Conservation (phyloP, 371 early-diverging fungal species). For the Blakeslea trispora region DNA sequence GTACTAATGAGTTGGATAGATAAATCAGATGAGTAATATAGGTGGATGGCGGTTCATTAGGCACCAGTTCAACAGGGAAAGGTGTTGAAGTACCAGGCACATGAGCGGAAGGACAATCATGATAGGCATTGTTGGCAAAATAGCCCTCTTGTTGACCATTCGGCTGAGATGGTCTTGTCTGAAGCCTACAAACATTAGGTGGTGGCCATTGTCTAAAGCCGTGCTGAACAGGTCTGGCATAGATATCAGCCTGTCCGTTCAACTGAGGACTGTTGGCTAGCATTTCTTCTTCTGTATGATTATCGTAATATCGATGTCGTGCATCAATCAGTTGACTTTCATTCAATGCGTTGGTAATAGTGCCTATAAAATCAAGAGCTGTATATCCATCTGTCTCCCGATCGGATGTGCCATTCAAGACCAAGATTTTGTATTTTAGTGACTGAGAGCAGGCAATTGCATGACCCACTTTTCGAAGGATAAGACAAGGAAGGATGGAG, state of each 20-base stretch:
- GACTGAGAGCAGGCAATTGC: slow-evolving; percentile 58
- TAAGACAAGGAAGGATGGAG: slow-evolving; percentile 70
- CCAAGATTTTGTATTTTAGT: slow-evolving; percentile 61
- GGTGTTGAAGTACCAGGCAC: slow-evolving; percentile 16
- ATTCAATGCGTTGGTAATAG: slow-evolving; percentile 70
- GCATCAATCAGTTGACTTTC: slow-evolving; percentile 53
- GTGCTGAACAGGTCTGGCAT: slow-evolving; percentile 34
- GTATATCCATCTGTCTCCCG: slow-evolving; percentile 72
- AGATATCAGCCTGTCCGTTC: slow-evolving; percentile 16
- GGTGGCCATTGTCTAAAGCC: slow-evolving; percentile 39
- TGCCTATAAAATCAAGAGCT: slow-evolving; percentile 70
- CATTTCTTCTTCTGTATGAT: slow-evolving; percentile 21
- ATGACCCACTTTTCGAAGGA: slow-evolving; percentile 68
- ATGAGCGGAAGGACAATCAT: neutral
- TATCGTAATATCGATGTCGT: slow-evolving; percentile 42
- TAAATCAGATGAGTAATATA: slow-evolving; percentile 74
- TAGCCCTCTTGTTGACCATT: slow-evolving; percentile 25
- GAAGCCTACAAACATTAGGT: slow-evolving; percentile 11
- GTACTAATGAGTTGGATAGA: slow-evolving; percentile 58
- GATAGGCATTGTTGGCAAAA: slow-evolving; percentile 3
- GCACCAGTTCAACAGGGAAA: slow-evolving; percentile 42
- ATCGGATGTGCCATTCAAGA: slow-evolving; percentile 71
- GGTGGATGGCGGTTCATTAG: slow-evolving; percentile 52
- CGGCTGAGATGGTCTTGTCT: neutral
- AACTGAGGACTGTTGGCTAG: slow-evolving; percentile 3